Conservation (phyloP, 2,329 filamentous ascomycete genomes). For the Colletotrichum melonis region DNA sequence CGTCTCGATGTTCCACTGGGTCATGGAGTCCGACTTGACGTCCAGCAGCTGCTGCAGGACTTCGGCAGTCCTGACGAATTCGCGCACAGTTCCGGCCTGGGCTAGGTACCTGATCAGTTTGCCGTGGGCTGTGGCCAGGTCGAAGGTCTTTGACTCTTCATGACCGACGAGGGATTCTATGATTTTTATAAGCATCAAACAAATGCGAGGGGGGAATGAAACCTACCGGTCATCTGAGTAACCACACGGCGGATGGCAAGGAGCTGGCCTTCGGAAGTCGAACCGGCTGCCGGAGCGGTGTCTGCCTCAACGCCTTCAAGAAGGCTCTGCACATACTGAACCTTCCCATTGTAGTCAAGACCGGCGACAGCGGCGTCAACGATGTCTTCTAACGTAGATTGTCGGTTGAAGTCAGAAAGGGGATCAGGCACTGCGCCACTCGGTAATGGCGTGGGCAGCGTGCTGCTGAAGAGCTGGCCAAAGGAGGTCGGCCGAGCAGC, state of each 20-base stretch:
- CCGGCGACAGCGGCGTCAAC: constrained; percentile 45
- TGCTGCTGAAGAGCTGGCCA: constrained; percentile 32
- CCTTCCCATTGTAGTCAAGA: constrained; percentile 45
- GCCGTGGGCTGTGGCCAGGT: constrained; percentile 55
- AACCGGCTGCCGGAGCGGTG: background rate
- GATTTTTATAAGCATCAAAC: background rate
- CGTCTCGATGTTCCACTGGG: constrained; percentile 68
- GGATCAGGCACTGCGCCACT: constrained; percentile 19
- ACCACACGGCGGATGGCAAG: constrained; percentile 57
- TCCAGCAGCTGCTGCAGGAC: constrained; percentile 60
- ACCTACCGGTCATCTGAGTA: constrained; percentile 51
- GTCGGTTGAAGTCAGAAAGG: constrained; percentile 19
- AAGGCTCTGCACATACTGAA: constrained; percentile 53
- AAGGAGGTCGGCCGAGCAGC: constrained; percentile 48
- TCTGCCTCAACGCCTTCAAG: constrained; percentile 36
- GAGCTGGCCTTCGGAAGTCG: constrained; percentile 48
- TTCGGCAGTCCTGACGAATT: constrained; percentile 53
- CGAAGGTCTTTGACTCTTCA: constrained; percentile 43
- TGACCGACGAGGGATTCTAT: constrained; percentile 24
- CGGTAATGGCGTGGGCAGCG: constrained; percentile 1
- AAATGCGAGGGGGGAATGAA: background rate
- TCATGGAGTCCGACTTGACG: constrained; percentile 60
- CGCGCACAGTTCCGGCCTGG: constrained; percentile 42
- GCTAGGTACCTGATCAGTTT: constrained; percentile 49
- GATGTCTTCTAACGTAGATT: constrained; percentile 44